phyloP scores from a whole-genome alignment of 768 basidiomycete species.

The Mycena galopus region DNA sequence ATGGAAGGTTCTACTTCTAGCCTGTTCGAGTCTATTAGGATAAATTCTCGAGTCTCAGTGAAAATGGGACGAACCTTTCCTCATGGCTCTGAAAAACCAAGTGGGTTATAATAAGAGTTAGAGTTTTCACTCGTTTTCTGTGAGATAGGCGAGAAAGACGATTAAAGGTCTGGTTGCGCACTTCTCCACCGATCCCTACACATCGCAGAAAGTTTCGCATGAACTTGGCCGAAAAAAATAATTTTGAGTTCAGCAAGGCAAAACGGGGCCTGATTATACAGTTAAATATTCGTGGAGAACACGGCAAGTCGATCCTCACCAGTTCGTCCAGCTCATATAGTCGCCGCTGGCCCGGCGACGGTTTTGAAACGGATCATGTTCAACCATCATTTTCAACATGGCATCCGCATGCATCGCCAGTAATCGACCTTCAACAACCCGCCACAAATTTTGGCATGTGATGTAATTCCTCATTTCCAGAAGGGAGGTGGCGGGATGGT shows the following conservation, averaged over 20 bases:
- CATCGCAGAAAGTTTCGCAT: conserved; percentile 2
- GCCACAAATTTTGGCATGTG: background rate
- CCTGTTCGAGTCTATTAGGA: background rate
- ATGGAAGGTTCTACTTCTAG: background rate
- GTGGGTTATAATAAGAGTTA: background rate
- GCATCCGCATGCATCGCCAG: background rate
- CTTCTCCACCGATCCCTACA: background rate
- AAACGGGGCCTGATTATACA: background rate
- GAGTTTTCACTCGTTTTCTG: background rate
- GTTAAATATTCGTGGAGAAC: background rate
- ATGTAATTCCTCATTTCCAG: background rate
- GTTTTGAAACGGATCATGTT: background rate
- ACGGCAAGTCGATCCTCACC: no score
- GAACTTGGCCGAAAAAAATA: background rate
- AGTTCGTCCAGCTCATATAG: no score
- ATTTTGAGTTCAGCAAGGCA: background rate
- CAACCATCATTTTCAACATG: background rate
- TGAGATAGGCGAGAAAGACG: conserved; percentile 2
- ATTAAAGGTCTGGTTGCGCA: background rate
- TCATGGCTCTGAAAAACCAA: background rate
- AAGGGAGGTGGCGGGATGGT: background rate
- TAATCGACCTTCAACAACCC: background rate
- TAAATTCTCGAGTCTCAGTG: background rate
- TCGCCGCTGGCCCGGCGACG: no score
- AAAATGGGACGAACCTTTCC: background rate